These are phyloP conservation scores for Quercus tomentella DNA, from an alignment of 331 rosid species.

Conservation along the genomic window DNA sequence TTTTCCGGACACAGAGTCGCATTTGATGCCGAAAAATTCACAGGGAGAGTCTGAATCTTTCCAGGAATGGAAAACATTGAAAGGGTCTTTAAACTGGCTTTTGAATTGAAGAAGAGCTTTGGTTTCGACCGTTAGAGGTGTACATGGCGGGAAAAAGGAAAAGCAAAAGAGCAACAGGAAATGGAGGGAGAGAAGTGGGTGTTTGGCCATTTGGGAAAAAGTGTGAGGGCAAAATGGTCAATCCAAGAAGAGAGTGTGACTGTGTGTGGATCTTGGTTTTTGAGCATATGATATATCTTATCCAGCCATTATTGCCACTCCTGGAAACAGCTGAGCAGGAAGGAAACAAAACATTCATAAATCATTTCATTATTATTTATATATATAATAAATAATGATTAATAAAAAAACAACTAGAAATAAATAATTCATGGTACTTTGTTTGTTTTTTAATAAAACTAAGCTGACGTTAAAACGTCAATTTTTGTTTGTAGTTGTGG, in stretches of 20 bases:
- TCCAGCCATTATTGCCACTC: constrained; percentile 34
- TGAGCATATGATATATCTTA: not conserved
- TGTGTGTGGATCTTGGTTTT: too few relatives aligned
- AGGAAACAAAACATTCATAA: constrained; percentile 24
- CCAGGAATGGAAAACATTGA: constrained; percentile 59
- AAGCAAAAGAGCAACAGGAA: not conserved
- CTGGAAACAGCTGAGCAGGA: constrained; percentile 27
- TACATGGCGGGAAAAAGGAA: constrained; percentile 46
- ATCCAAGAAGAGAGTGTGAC: not conserved
- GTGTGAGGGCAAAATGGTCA: constrained; percentile 33
- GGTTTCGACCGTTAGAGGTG: constrained; percentile 39
- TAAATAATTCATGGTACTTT: not conserved
- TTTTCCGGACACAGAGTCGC: constrained; percentile 45
- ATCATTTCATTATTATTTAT: not conserved
- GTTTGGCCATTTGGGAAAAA: constrained; percentile 41
- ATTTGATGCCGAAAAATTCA: constrained; percentile 54
- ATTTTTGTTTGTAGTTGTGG: constrained; percentile 30
- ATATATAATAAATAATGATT: not conserved
- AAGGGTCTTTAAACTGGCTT: constrained; percentile 63
- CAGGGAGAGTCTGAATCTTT: constrained; percentile 55
- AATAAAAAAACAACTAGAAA: not conserved
- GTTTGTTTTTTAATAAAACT: not conserved
- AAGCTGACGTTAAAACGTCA: constrained; percentile 47
- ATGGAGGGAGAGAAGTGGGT: constrained; percentile 13
- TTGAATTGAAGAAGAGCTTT: constrained; percentile 65